Evolutionary conservation across 2,329 filamentous ascomycete genomes (phyloP), one percentile per base, ranked within the genome.

Genomic region (Aaosphaeria pasadenensis): DNA sequence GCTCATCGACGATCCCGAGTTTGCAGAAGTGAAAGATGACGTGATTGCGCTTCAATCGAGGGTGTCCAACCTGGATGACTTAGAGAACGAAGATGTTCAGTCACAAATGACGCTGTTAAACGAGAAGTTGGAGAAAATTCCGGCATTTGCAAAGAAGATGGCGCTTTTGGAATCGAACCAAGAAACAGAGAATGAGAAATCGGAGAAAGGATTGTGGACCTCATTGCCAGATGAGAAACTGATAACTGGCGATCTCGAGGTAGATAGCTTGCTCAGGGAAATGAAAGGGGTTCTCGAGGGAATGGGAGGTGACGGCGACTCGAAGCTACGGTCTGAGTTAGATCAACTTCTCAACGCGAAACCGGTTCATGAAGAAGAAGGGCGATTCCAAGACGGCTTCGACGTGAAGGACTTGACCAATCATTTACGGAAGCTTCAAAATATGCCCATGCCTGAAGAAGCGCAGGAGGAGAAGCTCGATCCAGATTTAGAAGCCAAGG

Each of bases 401-500:
- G 13, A 46, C 17, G 43, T 46, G 11, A 29, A 46, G 24, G 13
- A 11, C 6, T 32, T 49, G 9, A 7, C 39, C 5, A 17, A 42
- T 6, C 30, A 45, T 4, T 6, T 51, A 28, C 29, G 29, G 7
- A 45, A 45, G 29, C 35, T 51, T 32, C 42, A 48, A 13, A n/a
- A 38, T 6, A 45, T 28, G 7, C 17, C 39, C 2, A 7, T 30
- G 5, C 7, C 28, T 35, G 45, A 50, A 35, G 39, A 43, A 3
- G 2, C 44, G 7, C 51, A 50, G 5, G 50, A 51, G 9, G 48
- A 48, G 5, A 50, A 59, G n/a, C 44, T 62, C 3, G 57, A 62
- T 11, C 57, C 63, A 3, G 60, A 65, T n/a, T 53, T 66, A 5
- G 52, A 63, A 43, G 62, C 65, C 39, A 60, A 64, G 39, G 60